Evolutionary conservation across 768 basidiomycete species (phyloP), one percentile per base, ranked within the genome.

Genomic region (Lanmaoa rubissima): DNA sequence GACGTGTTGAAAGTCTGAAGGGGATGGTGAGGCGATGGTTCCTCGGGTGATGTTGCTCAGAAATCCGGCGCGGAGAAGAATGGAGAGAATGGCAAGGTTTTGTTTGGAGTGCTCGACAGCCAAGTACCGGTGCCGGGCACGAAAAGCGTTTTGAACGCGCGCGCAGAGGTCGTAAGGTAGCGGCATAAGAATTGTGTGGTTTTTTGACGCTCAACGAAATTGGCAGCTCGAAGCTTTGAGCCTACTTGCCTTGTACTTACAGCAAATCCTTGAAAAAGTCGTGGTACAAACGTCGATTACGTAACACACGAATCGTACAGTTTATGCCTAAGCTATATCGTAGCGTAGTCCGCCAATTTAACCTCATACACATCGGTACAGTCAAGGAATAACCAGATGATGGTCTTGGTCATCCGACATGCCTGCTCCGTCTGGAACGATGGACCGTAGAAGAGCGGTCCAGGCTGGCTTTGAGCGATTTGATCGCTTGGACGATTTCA

Each of bases 61-160:
- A 73, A 98, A 92, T 56, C 96, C 96, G 12, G 90, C 79, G 28
- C 93, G 90, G 51, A 97, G 85, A 65, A 99, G 90, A 61, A 99
- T 91, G 64, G 87, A 85, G 57, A 95, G 85, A 66, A 99, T 92
- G 57, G 88, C 92, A 55, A 98, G 85, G 64, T 95, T 94, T 75
- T 95, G 91, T 36, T 83, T 89, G 44, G 82, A 88, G 74, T 97
- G 94, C 34, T 85, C 79, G 56, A 98, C 83, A 12, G 87, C 81
- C 55, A 98, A 78, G 59, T 78, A 79, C 39, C 82, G 80, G 75
- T 94, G 90, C 17, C 94, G 86, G 1, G 92, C 90, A 19, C 90
- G 87, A 68, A 94, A 94, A 14, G 94, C 92, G 66, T 97, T 97
- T 76, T 94, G 90, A 38, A 97, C 68, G 66, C 87, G 87, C n/a